phyloP scores from a whole-genome alignment of 257 asterid genomes.

The Lycium ferocissimum region DNA sequence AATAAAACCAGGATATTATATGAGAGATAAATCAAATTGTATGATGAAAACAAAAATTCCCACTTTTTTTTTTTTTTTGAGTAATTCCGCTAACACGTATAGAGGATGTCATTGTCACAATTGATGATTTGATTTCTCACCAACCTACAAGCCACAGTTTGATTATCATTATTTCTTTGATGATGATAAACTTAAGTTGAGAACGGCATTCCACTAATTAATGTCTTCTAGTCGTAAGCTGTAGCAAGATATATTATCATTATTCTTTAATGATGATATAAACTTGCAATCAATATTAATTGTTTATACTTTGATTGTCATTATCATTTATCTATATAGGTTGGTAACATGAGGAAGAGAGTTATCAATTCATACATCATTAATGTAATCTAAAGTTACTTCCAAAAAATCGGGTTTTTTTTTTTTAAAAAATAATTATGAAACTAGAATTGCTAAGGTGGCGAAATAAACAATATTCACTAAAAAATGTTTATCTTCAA shows the following conservation, averaged over 20 bases:
- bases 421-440: no score
- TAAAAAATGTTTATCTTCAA: no score
- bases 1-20: no score
- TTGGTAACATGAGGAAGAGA: neutral
- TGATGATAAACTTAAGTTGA: neutral
- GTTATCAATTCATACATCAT: slow-evolving; percentile 10
- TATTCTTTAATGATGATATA: no score
- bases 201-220: neutral
- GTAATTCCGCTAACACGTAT: neutral
- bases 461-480: neutral
- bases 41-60: no score
- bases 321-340: neutral
- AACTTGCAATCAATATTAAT: neutral
- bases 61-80: no score
- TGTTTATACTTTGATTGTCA: neutral
- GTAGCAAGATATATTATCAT: neutral
- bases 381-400: neutral
- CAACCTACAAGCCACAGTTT: neutral
- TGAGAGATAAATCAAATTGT: no score
- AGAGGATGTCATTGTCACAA: neutral
- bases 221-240: neutral
- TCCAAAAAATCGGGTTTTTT: no score
- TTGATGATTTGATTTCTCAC: slow-evolving; percentile 9
- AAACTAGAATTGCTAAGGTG: neutral
- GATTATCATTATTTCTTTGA: neutral